Evolutionary conservation across 2,329 filamentous ascomycete species (phyloP).

Genomic region (Nemania abortiva): DNA sequence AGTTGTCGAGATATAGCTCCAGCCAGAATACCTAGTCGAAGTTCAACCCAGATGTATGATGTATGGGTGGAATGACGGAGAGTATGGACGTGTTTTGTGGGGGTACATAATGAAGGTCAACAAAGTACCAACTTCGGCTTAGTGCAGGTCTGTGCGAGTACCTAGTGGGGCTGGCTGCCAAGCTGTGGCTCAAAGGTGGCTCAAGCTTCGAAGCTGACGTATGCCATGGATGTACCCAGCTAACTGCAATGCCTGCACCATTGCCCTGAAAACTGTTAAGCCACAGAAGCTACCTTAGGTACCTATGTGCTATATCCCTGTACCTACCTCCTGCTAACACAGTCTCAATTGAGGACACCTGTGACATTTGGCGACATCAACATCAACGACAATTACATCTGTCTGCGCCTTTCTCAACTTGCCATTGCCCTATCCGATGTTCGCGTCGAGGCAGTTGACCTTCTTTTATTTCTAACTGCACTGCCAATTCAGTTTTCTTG

Average conservation of each 20-base stretch:
- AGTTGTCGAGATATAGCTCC: slow-evolving; percentile 24
- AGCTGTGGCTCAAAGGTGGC: slow-evolving; percentile 26
- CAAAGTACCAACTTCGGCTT: slow-evolving; percentile 38
- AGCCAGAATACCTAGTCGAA: slow-evolving; percentile 8
- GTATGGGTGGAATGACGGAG: slow-evolving; percentile 28
- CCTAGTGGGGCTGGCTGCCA: neutral
- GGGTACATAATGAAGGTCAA: slow-evolving; percentile 35
- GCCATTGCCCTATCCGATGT: slow-evolving; percentile 31
- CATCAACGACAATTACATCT: slow-evolving; percentile 19
- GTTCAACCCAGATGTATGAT: neutral
- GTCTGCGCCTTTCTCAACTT: slow-evolving; percentile 1
- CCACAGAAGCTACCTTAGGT: slow-evolving; percentile 9
- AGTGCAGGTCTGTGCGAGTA: neutral
- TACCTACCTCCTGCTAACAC: neutral
- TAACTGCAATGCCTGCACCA: neutral
- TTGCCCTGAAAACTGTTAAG: neutral
- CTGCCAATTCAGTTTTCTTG: slow-evolving; percentile 32
- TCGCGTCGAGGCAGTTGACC: slow-evolving; percentile 22
- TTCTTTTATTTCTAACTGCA: slow-evolving; percentile 18
- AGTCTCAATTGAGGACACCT: slow-evolving; percentile 41
- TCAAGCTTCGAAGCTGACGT: slow-evolving; percentile 30
- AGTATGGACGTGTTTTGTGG: slow-evolving; percentile 39
- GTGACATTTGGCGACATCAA: slow-evolving; percentile 9
- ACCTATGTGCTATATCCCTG: neutral
- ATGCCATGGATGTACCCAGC: neutral